phyloP scores from a whole-genome alignment of 2,329 filamentous ascomycete species.

The Fusarium transvaalense region DNA sequence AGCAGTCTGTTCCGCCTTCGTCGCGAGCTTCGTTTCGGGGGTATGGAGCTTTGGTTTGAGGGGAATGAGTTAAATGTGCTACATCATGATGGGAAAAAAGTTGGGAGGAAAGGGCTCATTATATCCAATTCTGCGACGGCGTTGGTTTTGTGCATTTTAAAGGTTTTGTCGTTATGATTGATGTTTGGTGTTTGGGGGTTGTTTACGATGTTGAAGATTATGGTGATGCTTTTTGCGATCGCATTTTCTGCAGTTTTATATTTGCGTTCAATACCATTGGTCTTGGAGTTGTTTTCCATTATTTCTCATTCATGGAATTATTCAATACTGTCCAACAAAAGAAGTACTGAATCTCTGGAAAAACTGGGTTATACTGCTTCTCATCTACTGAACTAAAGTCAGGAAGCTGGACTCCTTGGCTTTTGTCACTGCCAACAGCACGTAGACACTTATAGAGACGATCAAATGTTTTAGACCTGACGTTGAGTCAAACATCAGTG shows the following conservation, averaged over 20 bases:
- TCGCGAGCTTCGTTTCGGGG: slow-evolving; percentile 34
- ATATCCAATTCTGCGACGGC: slow-evolving; percentile 17
- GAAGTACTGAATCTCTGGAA: neutral
- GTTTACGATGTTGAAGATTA: neutral
- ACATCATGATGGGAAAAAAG: slow-evolving; percentile 7
- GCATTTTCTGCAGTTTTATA: slow-evolving; percentile 10
- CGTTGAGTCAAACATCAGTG: neutral
- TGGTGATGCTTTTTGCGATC: slow-evolving; percentile 1
- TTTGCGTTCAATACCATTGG: slow-evolving; percentile 13
- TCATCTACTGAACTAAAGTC: neutral
- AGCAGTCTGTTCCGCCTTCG: slow-evolving; percentile 35
- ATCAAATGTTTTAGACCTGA: neutral
- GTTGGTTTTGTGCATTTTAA: slow-evolving; percentile 16
- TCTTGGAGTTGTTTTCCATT: neutral
- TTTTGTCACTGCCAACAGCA: neutral
- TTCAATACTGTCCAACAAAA: accelerated
- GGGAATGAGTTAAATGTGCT: neutral
- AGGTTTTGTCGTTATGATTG: neutral
- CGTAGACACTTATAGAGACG: neutral
- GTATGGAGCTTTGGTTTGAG: slow-evolving; percentile 33
- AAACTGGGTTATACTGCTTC: neutral
- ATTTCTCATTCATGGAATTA: neutral
- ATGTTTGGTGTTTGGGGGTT: slow-evolving; percentile 22
- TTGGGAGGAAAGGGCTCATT: neutral
- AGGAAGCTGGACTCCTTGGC: neutral